These are phyloP conservation scores for Hypericum androsaemum DNA, from an alignment of 345 rosid genomes.

Conservation along the genomic window DNA sequence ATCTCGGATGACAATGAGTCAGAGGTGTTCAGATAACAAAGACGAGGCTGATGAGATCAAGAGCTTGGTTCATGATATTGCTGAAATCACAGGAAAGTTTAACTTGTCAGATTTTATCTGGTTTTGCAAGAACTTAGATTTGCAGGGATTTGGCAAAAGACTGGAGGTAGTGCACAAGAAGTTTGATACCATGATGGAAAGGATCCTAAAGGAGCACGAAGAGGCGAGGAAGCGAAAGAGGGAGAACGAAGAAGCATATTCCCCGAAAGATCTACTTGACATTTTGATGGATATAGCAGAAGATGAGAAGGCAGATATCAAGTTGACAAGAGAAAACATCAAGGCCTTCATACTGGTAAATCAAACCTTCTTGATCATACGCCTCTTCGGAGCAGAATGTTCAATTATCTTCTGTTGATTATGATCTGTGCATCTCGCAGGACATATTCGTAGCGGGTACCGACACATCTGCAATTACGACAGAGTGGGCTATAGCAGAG, in stretches of 20 bases:
- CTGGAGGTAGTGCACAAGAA: slow-evolving; percentile 46
- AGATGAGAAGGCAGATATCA: slow-evolving; percentile 52
- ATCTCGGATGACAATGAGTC: slow-evolving; percentile 48
- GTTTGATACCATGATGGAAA: slow-evolving; percentile 58
- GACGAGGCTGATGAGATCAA: slow-evolving; percentile 37
- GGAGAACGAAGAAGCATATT: slow-evolving; percentile 3
- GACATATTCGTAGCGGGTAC: slow-evolving; percentile 47
- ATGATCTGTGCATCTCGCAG: slow-evolving; percentile 15
- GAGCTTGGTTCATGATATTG: slow-evolving; percentile 50
- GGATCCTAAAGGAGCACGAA: slow-evolving; percentile 50
- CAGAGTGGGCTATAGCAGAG: slow-evolving; percentile 70
- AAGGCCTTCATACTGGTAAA: slow-evolving; percentile 74
- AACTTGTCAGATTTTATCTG: slow-evolving; percentile 57
- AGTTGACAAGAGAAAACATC: slow-evolving; percentile 54
- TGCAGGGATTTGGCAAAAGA: slow-evolving; percentile 53
- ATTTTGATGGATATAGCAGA: slow-evolving; percentile 53
- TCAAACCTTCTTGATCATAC: not conserved
- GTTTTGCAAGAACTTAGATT: slow-evolving; percentile 52
- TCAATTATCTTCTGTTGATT: not conserved
- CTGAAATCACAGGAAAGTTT: slow-evolving; percentile 39
- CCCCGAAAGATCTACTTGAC: slow-evolving; percentile 43
- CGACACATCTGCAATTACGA: slow-evolving; percentile 40
- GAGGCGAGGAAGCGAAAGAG: slow-evolving; percentile 21
- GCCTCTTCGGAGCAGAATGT: not conserved
- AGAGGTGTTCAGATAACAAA: slow-evolving; percentile 32